Evolutionary conservation across 441 rosid species (phyloP).

Genomic region (Corymbia calophylla): DNA sequence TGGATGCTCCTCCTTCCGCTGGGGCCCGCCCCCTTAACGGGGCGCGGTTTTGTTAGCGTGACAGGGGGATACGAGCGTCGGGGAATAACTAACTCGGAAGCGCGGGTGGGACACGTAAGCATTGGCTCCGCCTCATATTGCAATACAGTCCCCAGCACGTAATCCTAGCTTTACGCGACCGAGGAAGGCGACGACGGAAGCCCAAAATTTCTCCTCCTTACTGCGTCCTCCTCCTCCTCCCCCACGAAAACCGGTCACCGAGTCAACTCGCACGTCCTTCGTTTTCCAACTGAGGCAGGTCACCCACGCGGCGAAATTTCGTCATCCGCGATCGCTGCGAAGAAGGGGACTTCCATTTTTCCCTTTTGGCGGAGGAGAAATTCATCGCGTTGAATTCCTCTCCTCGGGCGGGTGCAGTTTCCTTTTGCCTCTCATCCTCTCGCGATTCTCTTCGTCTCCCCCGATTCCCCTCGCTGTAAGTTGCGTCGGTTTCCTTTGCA

Average conservation of each 20-base stretch:
- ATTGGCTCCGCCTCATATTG: background rate
- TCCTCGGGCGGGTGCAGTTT: background rate
- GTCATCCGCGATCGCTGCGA: background rate
- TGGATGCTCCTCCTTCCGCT: background rate
- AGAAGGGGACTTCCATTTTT: too few relatives aligned
- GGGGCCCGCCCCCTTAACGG: too few relatives aligned
- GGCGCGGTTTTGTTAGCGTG: background rate
- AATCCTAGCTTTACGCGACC: background rate
- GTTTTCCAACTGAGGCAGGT: background rate
- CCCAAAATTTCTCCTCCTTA: background rate
- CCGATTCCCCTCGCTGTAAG: background rate
- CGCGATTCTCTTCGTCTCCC: background rate
- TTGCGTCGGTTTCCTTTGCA: too few relatives aligned
- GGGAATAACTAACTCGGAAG: background rate
- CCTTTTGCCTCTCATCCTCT: background rate
- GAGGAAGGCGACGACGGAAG: background rate
- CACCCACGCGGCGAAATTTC: background rate
- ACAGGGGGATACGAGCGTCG: background rate
- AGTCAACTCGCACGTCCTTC: background rate
- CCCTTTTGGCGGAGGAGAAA: too few relatives aligned
- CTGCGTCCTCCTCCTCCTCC: background rate
- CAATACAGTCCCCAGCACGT: background rate
- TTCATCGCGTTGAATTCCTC: background rate
- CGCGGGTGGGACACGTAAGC: background rate
- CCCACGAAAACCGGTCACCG: background rate